Evolutionary conservation across 257 asterid genomes (phyloP), one percentile per base, ranked within the genome.

Genomic region (Echium plantagineum): DNA sequence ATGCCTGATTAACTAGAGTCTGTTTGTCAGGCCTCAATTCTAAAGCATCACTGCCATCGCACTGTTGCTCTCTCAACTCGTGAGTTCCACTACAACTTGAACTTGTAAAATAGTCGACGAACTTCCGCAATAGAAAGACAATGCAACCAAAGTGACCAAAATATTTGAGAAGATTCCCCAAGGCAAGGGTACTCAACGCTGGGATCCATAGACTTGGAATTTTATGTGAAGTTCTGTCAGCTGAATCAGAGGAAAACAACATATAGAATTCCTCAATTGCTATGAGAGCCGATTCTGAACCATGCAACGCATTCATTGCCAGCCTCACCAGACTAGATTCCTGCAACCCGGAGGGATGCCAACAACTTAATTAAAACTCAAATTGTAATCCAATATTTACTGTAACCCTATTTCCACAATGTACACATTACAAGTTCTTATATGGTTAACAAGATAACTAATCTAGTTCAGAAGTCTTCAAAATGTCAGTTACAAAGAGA

Each of bases 271-370:
- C 77, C 62, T 79, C 77, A 18, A 83, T 77, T 63, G 94, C 72
- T 66, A 70, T 75, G 64, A 93, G 74, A 73, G 94, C 83, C 21
- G 97, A 82, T 76, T 93, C 96, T 56, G 77, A 81, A 60, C 98
- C 97, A 66, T 86, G 91, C 59, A 89, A 75, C 69, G 97, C 95
- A 81, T 81, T 83, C 94, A 89, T 76, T 58, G 83, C 84, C 81
- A 93, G 73, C 67, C 91, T 80, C 79, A 88, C 97, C 85, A 93
- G 78, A 76, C 94, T 83, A 60, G 90, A 75, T 80, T 93, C 98
- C 98, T 86, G 75, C 32, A 78, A 69, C 55, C 61, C 67, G 20
- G 42, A 63, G 21, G 30, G 59, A 26, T 15, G n/a, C 42, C 21
- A 35, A 35, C 7, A 35, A 3, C 46, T 35, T 35, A 35, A 8